Conservation (phyloP, 306 rosid genomes). For the Begonia masoniana region DNA sequence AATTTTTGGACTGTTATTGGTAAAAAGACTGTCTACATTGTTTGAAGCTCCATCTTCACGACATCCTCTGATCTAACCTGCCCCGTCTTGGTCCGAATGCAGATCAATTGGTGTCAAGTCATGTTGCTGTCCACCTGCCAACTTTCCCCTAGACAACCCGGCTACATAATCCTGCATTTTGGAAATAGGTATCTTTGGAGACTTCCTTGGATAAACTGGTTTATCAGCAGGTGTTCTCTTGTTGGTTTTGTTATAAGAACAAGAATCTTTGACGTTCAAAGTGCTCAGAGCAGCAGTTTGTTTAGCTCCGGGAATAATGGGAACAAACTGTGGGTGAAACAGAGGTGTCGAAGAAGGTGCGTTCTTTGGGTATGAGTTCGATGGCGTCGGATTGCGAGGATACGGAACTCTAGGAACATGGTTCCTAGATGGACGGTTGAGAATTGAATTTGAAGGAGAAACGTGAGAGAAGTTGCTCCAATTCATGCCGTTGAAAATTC, state of each 20-base stretch:
- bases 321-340: constrained; percentile 30
- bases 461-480: constrained; percentile 31
- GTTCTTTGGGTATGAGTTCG: constrained; percentile 28
- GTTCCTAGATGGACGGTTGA: constrained; percentile 26
- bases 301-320: constrained; percentile 21
- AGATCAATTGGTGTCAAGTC: constrained; percentile 18
- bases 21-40: constrained; percentile 21
- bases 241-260: constrained; percentile 35
- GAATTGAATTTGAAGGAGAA: constrained; percentile 28
- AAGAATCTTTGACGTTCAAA: constrained; percentile 28
- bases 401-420: constrained; percentile 28
- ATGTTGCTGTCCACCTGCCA: constrained; percentile 20
- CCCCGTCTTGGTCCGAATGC: constrained; percentile 24
- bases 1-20: constrained; percentile 23
- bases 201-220: constrained; percentile 34
- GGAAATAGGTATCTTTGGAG: constrained; percentile 21
- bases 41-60: constrained; percentile 21
- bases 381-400: constrained; percentile 27
- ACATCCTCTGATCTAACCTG: constrained; percentile 16
- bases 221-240: constrained; percentile 23
- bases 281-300: constrained; percentile 19
- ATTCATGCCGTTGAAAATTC: constrained; percentile 18
- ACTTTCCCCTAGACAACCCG: constrained; percentile 20
- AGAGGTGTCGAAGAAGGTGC: constrained; percentile 21
- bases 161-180: constrained; percentile 28